Conservation (phyloP, 1,139 yeast genomes). For the Debaryomyces robertsiae region DNA sequence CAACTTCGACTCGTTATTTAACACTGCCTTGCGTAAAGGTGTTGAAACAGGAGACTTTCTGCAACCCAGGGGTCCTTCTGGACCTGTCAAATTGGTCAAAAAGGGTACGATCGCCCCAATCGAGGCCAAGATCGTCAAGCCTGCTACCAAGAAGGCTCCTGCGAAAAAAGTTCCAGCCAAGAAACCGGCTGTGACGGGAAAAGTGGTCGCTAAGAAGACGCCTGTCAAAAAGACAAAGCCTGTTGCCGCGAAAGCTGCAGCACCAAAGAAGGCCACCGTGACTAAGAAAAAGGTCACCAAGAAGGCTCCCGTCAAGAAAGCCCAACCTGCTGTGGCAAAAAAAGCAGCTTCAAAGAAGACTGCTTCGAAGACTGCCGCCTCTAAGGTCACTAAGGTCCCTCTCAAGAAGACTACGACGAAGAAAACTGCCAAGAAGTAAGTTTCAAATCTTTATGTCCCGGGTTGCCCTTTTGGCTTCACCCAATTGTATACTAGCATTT, state of each 20-base stretch:
- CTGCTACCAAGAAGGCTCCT: conserved; percentile 20
- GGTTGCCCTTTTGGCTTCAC: not conserved
- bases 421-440: conserved; percentile 20
- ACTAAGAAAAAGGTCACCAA: conserved; percentile 17
- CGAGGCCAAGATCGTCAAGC: conserved; percentile 24
- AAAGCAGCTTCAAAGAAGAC: conserved; percentile 22
- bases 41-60: conserved; percentile 74
- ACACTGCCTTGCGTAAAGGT: conserved; percentile 78
- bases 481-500: conserved; percentile 9
- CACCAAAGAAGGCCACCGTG: conserved; percentile 16
- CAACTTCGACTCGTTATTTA: conserved; percentile 77
- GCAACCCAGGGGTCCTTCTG: conserved; percentile 88
- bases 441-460: not conserved
- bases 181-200: conserved; percentile 20
- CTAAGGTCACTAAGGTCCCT: conserved; percentile 16
- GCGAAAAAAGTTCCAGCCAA: conserved; percentile 14
- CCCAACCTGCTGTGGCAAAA: conserved; percentile 18
- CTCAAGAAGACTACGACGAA: conserved; percentile 27
- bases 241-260: conserved; percentile 13
- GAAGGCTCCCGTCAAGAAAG: conserved; percentile 16
- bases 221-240: conserved; percentile 13
- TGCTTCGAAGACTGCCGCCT: conserved; percentile 21
- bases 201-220: conserved; percentile 8
- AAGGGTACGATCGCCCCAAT: conserved; percentile 32
- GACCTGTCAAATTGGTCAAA: conserved; percentile 67